phyloP scores from a whole-genome alignment of 257 asterid genomes.

The Cinchona pubescens region DNA sequence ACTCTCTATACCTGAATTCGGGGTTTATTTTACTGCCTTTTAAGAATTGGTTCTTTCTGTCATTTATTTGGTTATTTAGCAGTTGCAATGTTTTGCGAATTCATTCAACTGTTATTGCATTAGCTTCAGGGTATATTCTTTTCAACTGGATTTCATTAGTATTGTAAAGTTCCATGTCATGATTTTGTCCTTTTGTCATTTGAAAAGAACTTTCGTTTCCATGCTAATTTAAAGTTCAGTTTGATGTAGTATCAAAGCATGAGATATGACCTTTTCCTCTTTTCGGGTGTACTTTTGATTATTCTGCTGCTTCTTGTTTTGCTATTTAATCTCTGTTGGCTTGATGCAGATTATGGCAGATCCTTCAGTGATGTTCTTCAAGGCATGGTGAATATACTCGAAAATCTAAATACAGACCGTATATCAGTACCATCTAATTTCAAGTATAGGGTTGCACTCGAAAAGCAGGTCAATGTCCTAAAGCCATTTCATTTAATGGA shows the following conservation, averaged over 20 bases:
- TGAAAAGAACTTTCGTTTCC: neutral
- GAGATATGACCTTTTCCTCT: neutral
- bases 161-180: neutral
- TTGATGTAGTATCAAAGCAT: neutral
- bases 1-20: neutral
- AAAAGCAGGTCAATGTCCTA: slow-evolving; percentile 66
- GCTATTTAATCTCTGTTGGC: slow-evolving; percentile 2
- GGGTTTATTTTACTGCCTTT: neutral
- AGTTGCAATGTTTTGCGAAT: neutral
- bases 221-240: neutral
- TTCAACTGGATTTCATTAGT: neutral
- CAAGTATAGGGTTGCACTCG: slow-evolving; percentile 82
- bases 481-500: slow-evolving; percentile 5
- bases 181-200: neutral
- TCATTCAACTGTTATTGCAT: neutral
- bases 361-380: slow-evolving; percentile 71
- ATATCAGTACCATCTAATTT: slow-evolving; percentile 75
- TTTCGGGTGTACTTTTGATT: neutral
- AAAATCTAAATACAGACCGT: slow-evolving; percentile 71
- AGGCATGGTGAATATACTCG: slow-evolving; percentile 70
- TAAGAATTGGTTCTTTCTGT: neutral
- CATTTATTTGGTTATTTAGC: neutral
- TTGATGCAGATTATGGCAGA: slow-evolving; percentile 75
- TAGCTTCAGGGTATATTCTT: slow-evolving; percentile 1
- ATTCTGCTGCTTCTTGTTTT: slow-evolving; percentile 9